Evolutionary conservation across 108 stramenopile genomes (phyloP).

Genomic region (Fistulifera solaris): DNA sequence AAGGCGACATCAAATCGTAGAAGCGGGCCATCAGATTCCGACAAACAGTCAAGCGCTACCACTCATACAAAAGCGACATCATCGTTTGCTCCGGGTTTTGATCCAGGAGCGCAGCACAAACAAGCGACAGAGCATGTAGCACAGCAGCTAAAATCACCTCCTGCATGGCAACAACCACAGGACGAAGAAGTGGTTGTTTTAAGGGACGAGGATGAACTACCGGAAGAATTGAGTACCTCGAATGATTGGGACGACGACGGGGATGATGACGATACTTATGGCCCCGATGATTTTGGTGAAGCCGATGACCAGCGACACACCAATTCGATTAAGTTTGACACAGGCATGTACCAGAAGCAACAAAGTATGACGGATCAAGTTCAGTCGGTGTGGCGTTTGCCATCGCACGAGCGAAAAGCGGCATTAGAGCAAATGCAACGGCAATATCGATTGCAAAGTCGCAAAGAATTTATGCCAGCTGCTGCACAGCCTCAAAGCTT

Average conservation of each 20-base stretch:
- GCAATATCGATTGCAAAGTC: conserved; percentile 70
- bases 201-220: background rate
- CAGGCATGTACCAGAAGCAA: background rate
- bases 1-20: too few relatives aligned
- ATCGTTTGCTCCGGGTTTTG: conserved; percentile 3
- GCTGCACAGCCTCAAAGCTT: conserved; percentile 83
- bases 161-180: conserved; percentile 1
- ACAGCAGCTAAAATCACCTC: background rate
- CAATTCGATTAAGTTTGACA: background rate
- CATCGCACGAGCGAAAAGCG: conserved; percentile 59
- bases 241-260: background rate
- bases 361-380: background rate
- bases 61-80: background rate
- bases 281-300: background rate
- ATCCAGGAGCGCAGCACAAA: conserved; percentile 1
- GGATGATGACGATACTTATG: background rate
- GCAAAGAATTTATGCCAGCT: conserved; percentile 86
- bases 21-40: too few relatives aligned
- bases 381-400: conserved; percentile 23
- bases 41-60: background rate
- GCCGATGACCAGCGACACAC: background rate
- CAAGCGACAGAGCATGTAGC: background rate
- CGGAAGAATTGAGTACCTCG: background rate
- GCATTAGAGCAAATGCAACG: conserved; percentile 65
- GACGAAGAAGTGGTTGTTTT: too few relatives aligned